Evolutionary conservation across 2,329 filamentous ascomycete genomes (phyloP), one percentile per base, ranked within the genome.

Genomic region (Fusarium guadeloupense): DNA sequence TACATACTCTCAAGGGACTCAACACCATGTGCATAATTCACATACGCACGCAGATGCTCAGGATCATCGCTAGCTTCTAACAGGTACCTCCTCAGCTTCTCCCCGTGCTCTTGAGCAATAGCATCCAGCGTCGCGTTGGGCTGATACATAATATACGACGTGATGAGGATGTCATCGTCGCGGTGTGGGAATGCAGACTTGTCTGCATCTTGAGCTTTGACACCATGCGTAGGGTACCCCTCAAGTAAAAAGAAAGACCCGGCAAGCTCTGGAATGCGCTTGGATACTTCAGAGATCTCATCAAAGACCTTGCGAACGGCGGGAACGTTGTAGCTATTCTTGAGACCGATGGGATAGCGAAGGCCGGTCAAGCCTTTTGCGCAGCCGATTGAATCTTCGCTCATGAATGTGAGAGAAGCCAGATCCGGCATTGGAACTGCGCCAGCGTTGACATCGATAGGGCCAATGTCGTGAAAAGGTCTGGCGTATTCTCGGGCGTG

Each of bases 221-320:
- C 62, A 1, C 54, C 58, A 0, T 66, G 54, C 0, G 58, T 60
- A 2, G 63, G 76, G 70, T 85, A 86, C 7, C 80, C 80, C 63
- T 86, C 83, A 38, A 85, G 81, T 73, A 85, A 77, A 71, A 85
- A 81, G 30, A 85, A 73, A 5, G 66, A 68, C 1, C 55, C 55
- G 2, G 53, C 42, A 8, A 68, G 57, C 10, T 66, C 50, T 1
- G 64, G 62, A 3, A 54, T n/a, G 0, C 52, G 49, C 1, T 39
- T 43, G 0, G 60, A 53, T 12, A 70, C 60, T 14, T 66, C 59
- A 10, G 51, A 55, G 61, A 78, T 79, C 13, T 71, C 61, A 21
- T 73, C 55, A 42, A 71, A 78, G 6, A 69, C 64, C 25, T 59
- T 45, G 3, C 62, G 50, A 17, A 71, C 59, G 3, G 74, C 70